Percentiles rank a stretch among this genome's conserved stretches.
Evolutionary conservation across 2,329 filamentous ascomycete genomes (phyloP).

Genomic region (Talaromyces sp.): DNA sequence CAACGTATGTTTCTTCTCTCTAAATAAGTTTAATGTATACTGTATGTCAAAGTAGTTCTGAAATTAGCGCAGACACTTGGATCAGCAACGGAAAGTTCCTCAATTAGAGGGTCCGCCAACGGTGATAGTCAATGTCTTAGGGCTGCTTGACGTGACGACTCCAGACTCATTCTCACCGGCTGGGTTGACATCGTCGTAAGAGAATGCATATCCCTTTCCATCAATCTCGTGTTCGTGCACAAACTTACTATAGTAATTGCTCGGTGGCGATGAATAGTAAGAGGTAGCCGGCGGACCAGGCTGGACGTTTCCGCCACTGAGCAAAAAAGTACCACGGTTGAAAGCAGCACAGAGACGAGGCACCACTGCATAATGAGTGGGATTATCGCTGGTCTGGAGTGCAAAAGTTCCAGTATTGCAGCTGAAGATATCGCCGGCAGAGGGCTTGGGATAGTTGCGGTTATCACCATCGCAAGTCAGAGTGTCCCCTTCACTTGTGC

Average conservation of each 20-base stretch:
- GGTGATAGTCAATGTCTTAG: conserved; percentile 42
- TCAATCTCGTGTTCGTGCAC: conserved; percentile 57
- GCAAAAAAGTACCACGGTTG: conserved; percentile 41
- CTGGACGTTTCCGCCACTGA: conserved; percentile 43
- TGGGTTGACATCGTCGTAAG: conserved; percentile 63
- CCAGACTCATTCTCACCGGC: conserved; percentile 50
- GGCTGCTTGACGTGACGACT: conserved; percentile 43
- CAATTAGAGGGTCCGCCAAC: conserved; percentile 36
- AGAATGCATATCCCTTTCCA: conserved; percentile 58
- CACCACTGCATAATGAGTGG: conserved; percentile 38
- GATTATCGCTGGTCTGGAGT: conserved; percentile 32
- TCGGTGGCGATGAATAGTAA: conserved; percentile 44
- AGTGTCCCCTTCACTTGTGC: conserved; percentile 33
- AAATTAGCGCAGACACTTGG: neutral
- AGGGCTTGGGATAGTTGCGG: conserved; percentile 39
- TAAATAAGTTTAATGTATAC: neutral
- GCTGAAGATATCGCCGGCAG: conserved; percentile 44
- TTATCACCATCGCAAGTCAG: conserved; percentile 41
- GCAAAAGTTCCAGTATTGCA: conserved; percentile 47
- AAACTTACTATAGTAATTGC: conserved; percentile 42
- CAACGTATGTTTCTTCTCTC: neutral
- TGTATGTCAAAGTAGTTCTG: neutral
- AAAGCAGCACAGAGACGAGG: conserved; percentile 49
- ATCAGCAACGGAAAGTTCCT: neutral
- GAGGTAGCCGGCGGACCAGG: conserved; percentile 29